Base-by-base conservation (phyloP, 768 basidiomycete species). In the Sarcodon aspratus region DNA sequence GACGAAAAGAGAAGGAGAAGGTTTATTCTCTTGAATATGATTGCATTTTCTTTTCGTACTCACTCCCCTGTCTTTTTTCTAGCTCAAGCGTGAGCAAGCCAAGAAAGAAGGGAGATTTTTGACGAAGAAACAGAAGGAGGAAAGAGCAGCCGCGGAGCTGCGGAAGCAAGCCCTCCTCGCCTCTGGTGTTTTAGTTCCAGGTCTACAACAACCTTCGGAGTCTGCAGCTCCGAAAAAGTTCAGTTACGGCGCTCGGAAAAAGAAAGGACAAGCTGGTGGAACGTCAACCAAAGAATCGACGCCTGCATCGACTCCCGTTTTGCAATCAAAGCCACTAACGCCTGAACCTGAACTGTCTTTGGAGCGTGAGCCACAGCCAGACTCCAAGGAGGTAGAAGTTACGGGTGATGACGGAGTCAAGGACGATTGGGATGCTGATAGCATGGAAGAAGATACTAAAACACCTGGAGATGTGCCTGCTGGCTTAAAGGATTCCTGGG, bases 111-210 rank as follows among this genome's bases (percentile, higher is more conserved):
- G 96, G 18, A 79, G 86, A 43, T 69, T 95, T 21, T 74, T 98
- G 45, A 98, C 95, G n/a, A 93, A 95, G 65, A 96, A 94, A 66
- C 94, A 98, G 64, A 95, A 92, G 65, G 86, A 90, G 59, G 94
- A 97, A 63, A 82, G 76, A 56, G 87, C 86, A 17, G 85, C 82
- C 55, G 93, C 91, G 3, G 94, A 97, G 63, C 79, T 90, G 32
- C 82, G 93, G 49, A 87, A 82, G 61, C 80, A 95, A 61, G 94
- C 95, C 2, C 76, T 98, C 47, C 72, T 98, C 45, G 85, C 88
- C 15, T 85, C 88, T 34, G 93, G 92, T 45, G 85, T 86, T 44
- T 82, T 83, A 56, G 85, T 99, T 51, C 93, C 94, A 58, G 96
- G 90, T 52, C 69, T 98, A 15, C 84, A 90, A 48, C 78, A 85